A percentile compares a stretch with the other conserved stretches of the same genome.
Conservation (phyloP, 331 rosid genomes). For the Pyracantha coccinea region DNA sequence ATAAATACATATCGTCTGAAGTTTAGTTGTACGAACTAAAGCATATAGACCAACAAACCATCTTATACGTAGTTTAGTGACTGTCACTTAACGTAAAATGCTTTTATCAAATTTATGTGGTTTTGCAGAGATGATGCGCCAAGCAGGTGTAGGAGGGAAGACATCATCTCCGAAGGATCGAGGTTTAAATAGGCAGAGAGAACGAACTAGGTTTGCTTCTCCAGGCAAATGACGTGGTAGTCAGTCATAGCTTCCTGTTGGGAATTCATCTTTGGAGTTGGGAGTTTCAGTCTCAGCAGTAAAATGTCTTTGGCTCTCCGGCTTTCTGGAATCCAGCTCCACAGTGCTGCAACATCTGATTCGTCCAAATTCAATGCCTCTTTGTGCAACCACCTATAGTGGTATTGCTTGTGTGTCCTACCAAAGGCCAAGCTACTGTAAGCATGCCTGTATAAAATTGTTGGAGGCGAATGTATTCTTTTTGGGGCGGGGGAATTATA, state of each 20-base stretch:
- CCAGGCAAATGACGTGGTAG: constrained; percentile 29
- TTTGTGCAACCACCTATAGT: not conserved
- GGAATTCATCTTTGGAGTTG: constrained; percentile 21
- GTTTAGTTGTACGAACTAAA: not conserved
- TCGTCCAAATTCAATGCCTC: constrained; percentile 23
- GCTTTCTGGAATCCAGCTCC: not conserved
- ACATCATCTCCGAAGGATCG: constrained; percentile 91
- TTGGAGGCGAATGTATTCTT: not conserved
- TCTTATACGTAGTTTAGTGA: not conserved
- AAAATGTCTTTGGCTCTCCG: not conserved
- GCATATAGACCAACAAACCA: not conserved
- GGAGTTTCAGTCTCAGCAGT: constrained; percentile 33
- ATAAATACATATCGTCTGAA: not conserved
- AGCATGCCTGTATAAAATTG: constrained; percentile 8
- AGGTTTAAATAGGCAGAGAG: constrained; percentile 61
- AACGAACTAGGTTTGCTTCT: constrained; percentile 87
- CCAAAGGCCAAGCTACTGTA: constrained; percentile 6
- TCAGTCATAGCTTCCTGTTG: constrained; percentile 8
- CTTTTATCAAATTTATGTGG: not conserved
- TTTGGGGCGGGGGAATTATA: constrained; percentile 1
- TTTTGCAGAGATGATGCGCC: constrained; percentile 94
- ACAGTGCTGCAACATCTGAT: not conserved
- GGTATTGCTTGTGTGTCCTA: constrained; percentile 1
- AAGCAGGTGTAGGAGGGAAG: constrained; percentile 71
- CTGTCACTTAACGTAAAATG: not conserved